Percentiles rank a stretch among this genome's conserved stretches.
Evolutionary conservation across 306 rosid species (phyloP).

Genomic region (Argentina anserina): DNA sequence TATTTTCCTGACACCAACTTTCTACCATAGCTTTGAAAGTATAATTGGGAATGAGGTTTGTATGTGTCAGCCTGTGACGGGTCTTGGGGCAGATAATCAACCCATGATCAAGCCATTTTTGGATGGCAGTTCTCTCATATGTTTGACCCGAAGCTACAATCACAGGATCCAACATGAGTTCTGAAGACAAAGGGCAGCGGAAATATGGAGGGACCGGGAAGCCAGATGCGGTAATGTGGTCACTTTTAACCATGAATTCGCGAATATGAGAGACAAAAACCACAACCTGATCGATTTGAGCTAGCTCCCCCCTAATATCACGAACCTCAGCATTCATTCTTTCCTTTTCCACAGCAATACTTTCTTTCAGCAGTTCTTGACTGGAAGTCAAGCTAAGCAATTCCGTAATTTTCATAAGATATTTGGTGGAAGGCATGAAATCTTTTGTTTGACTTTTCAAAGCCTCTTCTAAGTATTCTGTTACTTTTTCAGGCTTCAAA

Average conservation of each 20-base stretch:
- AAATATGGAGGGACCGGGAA: slow-evolving; percentile 70
- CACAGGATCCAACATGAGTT: slow-evolving; percentile 88
- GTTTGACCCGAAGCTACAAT: slow-evolving; percentile 97
- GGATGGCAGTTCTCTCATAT: slow-evolving; percentile 69
- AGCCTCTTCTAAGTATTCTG: slow-evolving; percentile 63
- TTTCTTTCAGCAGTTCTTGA: slow-evolving; percentile 78
- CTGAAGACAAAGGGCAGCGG: slow-evolving; percentile 80
- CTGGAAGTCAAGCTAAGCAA: slow-evolving; percentile 57
- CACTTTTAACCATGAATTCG: slow-evolving; percentile 53
- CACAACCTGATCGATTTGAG: slow-evolving; percentile 53
- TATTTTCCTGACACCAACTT: slow-evolving; percentile 87
- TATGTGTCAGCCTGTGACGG: slow-evolving; percentile 59
- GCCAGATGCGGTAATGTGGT: slow-evolving; percentile 41
- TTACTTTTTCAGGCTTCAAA: slow-evolving; percentile 57
- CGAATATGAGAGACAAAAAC: slow-evolving; percentile 60
- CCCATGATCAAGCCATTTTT: slow-evolving; percentile 82
- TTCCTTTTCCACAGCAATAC: slow-evolving; percentile 81
- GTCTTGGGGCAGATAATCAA: slow-evolving; percentile 81
- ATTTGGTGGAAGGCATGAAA: slow-evolving; percentile 40
- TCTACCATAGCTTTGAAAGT: slow-evolving; percentile 89
- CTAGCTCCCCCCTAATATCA: slow-evolving; percentile 46
- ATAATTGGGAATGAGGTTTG: slow-evolving; percentile 75
- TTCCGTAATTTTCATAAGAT: slow-evolving; percentile 53
- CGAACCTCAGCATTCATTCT: slow-evolving; percentile 50
- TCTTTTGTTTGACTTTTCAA: slow-evolving; percentile 48